phyloP scores from a whole-genome alignment of 2,329 filamentous ascomycete species.

The Botrytis hyacinthi region DNA sequence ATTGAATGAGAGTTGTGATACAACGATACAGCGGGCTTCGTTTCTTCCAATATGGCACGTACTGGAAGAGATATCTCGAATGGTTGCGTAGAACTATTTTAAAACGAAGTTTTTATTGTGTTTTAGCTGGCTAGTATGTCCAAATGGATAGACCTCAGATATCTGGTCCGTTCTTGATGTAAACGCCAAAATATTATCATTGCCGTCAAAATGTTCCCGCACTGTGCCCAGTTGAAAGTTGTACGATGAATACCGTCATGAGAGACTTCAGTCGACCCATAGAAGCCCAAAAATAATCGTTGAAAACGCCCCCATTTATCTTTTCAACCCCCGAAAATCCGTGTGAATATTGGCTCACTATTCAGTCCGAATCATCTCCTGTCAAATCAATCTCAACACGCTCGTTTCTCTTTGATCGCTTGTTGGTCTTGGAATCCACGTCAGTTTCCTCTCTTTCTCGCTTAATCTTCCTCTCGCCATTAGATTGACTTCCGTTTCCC shows the following conservation, averaged over 20 bases:
- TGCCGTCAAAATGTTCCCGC: accelerated
- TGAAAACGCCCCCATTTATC: not conserved
- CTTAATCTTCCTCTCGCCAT: not conserved
- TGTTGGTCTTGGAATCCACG: not conserved
- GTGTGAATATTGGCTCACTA: not conserved
- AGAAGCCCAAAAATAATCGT: too few species aligned
- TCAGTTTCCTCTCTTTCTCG: not conserved
- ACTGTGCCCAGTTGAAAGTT: not conserved
- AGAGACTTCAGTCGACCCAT: not conserved
- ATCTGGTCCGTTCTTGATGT: not conserved
- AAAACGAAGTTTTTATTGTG: not conserved
- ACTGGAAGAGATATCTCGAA: too few species aligned
- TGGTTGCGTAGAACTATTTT: too few species aligned
- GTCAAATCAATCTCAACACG: conserved; percentile 13
- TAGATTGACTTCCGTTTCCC: not conserved
- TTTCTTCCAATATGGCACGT: too few species aligned
- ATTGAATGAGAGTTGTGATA: too few species aligned
- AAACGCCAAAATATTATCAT: too few species aligned
- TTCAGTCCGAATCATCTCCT: not conserved
- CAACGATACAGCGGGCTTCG: too few species aligned
- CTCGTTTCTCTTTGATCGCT: not conserved
- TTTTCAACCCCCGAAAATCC: not conserved
- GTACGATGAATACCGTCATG: not conserved
- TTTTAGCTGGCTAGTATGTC: not conserved
- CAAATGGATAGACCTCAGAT: too few species aligned